phyloP scores from a whole-genome alignment of 495 filamentous ascomycete species.

The Pyrenula aspistea region DNA sequence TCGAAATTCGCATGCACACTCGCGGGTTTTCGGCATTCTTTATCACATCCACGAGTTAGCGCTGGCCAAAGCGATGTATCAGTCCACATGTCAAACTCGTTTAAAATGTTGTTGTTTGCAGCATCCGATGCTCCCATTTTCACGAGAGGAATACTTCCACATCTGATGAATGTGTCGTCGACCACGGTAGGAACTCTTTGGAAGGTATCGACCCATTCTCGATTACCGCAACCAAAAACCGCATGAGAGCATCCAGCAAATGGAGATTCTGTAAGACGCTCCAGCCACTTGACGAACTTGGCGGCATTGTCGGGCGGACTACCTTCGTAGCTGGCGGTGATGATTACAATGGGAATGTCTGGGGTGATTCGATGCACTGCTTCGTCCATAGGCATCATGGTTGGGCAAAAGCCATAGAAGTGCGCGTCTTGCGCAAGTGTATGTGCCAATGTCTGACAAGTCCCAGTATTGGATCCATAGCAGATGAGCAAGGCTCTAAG shows the following conservation, averaged over 20 bases:
- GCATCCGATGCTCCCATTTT: constrained; percentile 49
- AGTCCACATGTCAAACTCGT: constrained; percentile 61
- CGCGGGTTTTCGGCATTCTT: constrained; percentile 18
- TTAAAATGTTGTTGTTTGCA: constrained; percentile 52
- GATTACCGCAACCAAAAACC: constrained; percentile 38
- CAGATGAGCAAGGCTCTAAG: constrained; percentile 39
- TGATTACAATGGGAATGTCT: constrained; percentile 49
- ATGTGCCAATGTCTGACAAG: constrained; percentile 59
- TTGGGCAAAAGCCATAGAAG: constrained; percentile 44
- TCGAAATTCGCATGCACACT: constrained; percentile 31
- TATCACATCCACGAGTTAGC: constrained; percentile 17
- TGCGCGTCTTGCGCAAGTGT: constrained; percentile 45
- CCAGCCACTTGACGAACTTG: constrained; percentile 57
- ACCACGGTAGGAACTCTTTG: constrained; percentile 58
- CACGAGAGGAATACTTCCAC: constrained; percentile 41
- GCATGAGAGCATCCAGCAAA: constrained; percentile 46
- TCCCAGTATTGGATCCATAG: constrained; percentile 69
- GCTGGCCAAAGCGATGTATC: constrained; percentile 55
- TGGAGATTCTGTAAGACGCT: constrained; percentile 31
- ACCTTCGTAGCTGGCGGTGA: constrained; percentile 65
- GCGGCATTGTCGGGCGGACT: constrained; percentile 63
- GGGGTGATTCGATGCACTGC: constrained; percentile 49
- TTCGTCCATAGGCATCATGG: constrained; percentile 46
- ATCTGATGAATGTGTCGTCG: constrained; percentile 33
- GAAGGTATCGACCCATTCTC: constrained; percentile 54